Conservation (phyloP, 805 yeast genomes). For the Kluyveromyces nonfermentans region DNA sequence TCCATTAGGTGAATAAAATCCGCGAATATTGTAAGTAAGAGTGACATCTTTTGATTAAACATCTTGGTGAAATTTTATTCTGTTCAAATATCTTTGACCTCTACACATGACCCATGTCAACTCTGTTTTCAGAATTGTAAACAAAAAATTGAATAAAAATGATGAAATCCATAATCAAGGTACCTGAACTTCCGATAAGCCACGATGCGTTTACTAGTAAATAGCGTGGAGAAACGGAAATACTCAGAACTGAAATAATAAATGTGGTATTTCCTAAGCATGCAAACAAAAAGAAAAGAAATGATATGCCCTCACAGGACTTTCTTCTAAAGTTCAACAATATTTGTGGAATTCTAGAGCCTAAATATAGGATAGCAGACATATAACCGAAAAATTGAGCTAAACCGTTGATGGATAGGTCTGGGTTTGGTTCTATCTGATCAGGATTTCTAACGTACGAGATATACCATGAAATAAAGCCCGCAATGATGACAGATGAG, state of each 20-base stretch:
- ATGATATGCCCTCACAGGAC: slow-evolving; percentile 91
- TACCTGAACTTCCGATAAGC: slow-evolving; percentile 88
- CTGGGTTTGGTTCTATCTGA: slow-evolving; percentile 28
- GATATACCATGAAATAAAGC: slow-evolving; percentile 81
- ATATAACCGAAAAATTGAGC: slow-evolving; percentile 84
- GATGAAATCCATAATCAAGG: slow-evolving; percentile 70
- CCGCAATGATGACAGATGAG: slow-evolving; percentile 58
- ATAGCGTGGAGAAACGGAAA: slow-evolving; percentile 61
- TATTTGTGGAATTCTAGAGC: slow-evolving; percentile 90
- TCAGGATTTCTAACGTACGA: slow-evolving; percentile 42
- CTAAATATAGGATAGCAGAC: slow-evolving; percentile 67
- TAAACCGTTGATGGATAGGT: slow-evolving; percentile 54
- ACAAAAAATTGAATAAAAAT: slow-evolving; percentile 81
- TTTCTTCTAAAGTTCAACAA: slow-evolving; percentile 75
- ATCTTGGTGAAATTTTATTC: too few species aligned
- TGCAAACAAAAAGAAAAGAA: slow-evolving; percentile 89
- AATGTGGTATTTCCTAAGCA: slow-evolving; percentile 90
- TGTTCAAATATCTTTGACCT: too few species aligned
- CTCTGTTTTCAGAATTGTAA: slow-evolving; percentile 33
- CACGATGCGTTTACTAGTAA: slow-evolving; percentile 79
- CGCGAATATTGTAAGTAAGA: too few species aligned
- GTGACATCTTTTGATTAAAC: too few species aligned
- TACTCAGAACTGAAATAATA: slow-evolving; percentile 73
- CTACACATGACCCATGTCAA: background rate
- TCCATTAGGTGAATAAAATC: too few species aligned